phyloP scores from a whole-genome alignment of 331 rosid species.

The Phaseolus coccineus region DNA sequence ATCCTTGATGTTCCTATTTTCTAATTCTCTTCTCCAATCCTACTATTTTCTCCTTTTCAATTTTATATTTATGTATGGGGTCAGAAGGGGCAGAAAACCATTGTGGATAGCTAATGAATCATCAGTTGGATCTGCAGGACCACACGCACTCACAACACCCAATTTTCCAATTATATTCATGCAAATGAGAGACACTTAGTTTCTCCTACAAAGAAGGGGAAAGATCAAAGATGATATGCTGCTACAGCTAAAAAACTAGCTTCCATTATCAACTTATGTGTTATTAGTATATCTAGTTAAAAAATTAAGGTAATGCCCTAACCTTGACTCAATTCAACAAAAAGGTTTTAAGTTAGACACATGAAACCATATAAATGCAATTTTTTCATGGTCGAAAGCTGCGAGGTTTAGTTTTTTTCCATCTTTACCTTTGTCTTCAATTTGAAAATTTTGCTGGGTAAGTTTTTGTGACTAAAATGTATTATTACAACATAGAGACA shows the following conservation, averaged over 20 bases:
- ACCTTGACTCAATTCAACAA: constrained; percentile 5
- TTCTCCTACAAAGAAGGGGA: neutral
- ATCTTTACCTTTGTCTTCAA: constrained; percentile 17
- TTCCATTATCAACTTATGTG: neutral
- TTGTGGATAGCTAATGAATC: neutral
- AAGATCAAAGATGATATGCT: constrained; percentile 3
- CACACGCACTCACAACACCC: constrained; percentile 1
- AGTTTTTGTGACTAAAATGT: constrained; percentile 3
- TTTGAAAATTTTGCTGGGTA: constrained; percentile 3
- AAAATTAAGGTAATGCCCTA: constrained; percentile 10
- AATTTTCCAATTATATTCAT: neutral
- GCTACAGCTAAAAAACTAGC: constrained; percentile 8
- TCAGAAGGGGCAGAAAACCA: neutral
- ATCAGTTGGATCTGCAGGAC: constrained; percentile 18
- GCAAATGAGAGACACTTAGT: neutral
- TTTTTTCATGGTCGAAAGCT: neutral
- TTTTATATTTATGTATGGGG: neutral
- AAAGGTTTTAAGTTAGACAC: neutral
- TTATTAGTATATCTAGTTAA: neutral
- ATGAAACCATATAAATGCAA: constrained; percentile 3
- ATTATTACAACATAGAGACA: neutral
- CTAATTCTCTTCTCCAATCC: neutral
- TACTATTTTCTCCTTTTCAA: neutral
- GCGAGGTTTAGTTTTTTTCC: neutral
- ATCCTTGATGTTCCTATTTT: neutral